Evolutionary conservation across 2,329 filamentous ascomycete species (phyloP), one percentile per base, ranked within the genome.

Genomic region (Hymenoscyphus scutula): DNA sequence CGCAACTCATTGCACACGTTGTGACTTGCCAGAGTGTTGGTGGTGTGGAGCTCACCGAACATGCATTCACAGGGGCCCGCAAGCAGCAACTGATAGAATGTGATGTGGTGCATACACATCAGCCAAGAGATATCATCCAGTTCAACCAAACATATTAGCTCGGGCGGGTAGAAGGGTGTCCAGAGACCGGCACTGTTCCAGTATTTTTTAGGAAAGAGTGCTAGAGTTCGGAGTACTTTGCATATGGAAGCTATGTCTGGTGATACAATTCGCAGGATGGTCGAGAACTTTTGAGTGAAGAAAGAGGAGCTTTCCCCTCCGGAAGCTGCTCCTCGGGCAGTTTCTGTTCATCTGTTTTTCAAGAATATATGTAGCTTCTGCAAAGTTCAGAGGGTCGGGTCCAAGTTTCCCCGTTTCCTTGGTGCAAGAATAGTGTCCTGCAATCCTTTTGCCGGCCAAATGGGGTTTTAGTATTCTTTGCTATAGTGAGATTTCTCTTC

Each of bases 111-210:
- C 59, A 61, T 53, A 56, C 45, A 53, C 34, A 27, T 34, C 59
- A 56, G 56, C 25, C 45, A 51, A 51, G 45, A 51, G 45, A 51
- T 25, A 51, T 51, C 19, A 51, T 23, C 19, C 19, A 51, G 15
- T 51, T 51, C 45, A 51, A 51, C 45, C 45, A 51, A 25, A 51
- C 45, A 51, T 25, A 51, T 29, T 61, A 61, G 59, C 59, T 53
- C 45, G 53, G 55, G 60, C 60, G 60, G 60, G 55, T 62, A 62
- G 32, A 45, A 41, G 25, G 60, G 48, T 59, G 30, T 59, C 29
- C 29, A 56, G 19, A 17, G 32, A 51, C 45, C 45, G 45, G 45
- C 45, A 51, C 19, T 51, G 25, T 51, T 32, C 29, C 19, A 32
- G 53, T 55, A 37, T 25, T 56, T 30, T n/a, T 34, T 30, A 8